Base-by-base conservation (phyloP, 257 asterid species). In the Cordia subcordata region DNA sequence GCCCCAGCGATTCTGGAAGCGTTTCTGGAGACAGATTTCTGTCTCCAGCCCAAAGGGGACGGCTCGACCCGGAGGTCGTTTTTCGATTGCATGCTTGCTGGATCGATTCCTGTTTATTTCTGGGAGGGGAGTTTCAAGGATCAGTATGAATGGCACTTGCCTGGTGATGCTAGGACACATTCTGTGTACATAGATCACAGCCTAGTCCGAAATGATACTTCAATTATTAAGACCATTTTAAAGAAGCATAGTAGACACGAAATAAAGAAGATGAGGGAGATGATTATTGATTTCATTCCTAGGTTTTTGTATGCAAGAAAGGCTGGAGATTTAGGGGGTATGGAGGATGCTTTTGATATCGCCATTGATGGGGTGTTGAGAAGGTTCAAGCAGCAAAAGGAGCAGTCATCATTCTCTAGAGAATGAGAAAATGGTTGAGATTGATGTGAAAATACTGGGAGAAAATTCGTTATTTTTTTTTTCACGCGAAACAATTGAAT, bases 61-160 rank as follows among this genome's bases (percentile, higher is more conserved):
- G 74, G 77, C 9, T 66, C 44, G 11, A 75, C 84, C 0, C 58
- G 84, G 18, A 54, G 84, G 40, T 76, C 84, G 5, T 66, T 66
- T 35, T 79, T 65, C 21, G 84, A 79, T 45, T 79, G 84, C 62
- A 79, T 79, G 83, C 42, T 78, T 56, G 77, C 80, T 3, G 83
- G 83, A 40, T 65, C 80, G 0, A 74, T 78, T 8, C 84, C 84
- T 17, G 79, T 79, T 39, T 79, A 68, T 32, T 79, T 79, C 42
- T 79, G 84, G 84, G 66, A 50, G 8, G 68, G 74, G 13, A 72
- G 72, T 10, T 60, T 67, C 67, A 69, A 72, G 18, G 53, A 55
- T 27, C 84, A 79, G 50, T 79, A 75, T 15, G 64, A 56, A 38
- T 79, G 84, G 81, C 71, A 62, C 50, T 46, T 75, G 68, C 77